Conservation (phyloP, 2,329 filamentous ascomycete genomes). For the Paraphoma sp. region DNA sequence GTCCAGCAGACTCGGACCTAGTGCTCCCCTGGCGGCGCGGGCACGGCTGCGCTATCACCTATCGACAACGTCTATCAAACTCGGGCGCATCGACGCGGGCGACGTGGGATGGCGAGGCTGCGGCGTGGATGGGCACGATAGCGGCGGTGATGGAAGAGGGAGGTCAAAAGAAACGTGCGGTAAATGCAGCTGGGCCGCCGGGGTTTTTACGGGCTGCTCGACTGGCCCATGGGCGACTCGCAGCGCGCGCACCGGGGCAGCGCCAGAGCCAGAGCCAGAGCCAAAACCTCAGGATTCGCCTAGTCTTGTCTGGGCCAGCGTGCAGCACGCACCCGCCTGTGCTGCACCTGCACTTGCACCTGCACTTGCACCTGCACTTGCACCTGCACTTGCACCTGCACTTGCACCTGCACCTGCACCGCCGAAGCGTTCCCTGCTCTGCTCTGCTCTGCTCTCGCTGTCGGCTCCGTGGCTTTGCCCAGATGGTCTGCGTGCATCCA, state of each 20-base stretch:
- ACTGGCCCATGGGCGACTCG: constrained; percentile 15
- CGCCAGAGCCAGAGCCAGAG: constrained; percentile 2
- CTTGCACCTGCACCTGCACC: neutral
- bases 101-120: constrained; percentile 21
- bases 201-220: constrained; percentile 27
- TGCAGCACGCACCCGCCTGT: constrained; percentile 9
- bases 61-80: constrained; percentile 24
- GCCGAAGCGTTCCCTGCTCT: no score
- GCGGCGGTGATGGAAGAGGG: constrained; percentile 18
- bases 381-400: neutral
- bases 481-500: no score
- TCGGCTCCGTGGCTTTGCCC: no score
- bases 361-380: no score
- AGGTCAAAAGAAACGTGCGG: constrained; percentile 32
- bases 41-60: constrained; percentile 14
- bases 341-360: neutral
- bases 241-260: neutral
- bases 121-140: constrained; percentile 7
- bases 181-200: constrained; percentile 22
- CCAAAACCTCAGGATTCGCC: constrained; percentile 19
- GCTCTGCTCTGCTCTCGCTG: no score
- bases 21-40: neutral
- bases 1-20: no score
- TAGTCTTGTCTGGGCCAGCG: constrained; percentile 23
- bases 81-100: constrained; percentile 30